A percentile compares a stretch with the other conserved stretches of the same genome.
Conservation (phyloP, 2,329 filamentous ascomycete genomes). For the Sarocladiaceae sp. region DNA sequence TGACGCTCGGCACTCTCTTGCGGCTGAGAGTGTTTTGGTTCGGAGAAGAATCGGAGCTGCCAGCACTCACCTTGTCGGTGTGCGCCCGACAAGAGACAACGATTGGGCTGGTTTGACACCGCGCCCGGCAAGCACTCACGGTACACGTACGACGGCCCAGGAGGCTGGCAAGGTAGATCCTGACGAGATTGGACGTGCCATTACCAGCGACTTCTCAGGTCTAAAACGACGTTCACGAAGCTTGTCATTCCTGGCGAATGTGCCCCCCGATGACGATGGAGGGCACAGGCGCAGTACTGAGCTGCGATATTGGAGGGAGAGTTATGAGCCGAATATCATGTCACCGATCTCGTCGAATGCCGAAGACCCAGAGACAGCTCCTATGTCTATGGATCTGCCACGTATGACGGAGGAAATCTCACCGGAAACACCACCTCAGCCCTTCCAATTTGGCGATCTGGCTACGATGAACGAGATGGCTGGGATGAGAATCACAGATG, state of each 20-base stretch:
- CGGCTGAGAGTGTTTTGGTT: constrained; percentile 35
- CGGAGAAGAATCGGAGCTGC: constrained; percentile 23
- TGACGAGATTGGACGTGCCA: constrained; percentile 57
- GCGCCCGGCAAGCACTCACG: constrained; percentile 57
- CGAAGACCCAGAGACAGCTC: constrained; percentile 22
- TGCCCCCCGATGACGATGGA: constrained; percentile 27
- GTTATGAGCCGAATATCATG: constrained; percentile 47
- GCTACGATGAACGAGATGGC: constrained; percentile 40
- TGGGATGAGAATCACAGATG: constrained; percentile 55
- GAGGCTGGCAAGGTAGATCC: constrained; percentile 37
- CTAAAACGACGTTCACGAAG: constrained; percentile 55
- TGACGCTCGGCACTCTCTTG: constrained; percentile 49
- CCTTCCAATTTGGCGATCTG: constrained; percentile 52
- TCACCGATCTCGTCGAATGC: constrained; percentile 47
- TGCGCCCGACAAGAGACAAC: constrained; percentile 24
- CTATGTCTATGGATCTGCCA: constrained; percentile 25
- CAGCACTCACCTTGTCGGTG: constrained; percentile 16
- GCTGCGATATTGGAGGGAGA: constrained; percentile 61
- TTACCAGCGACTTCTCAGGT: constrained; percentile 49
- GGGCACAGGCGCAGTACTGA: constrained; percentile 56
- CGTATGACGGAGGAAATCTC: constrained; percentile 27
- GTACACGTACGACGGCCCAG: constrained; percentile 36
- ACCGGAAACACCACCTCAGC: constrained; percentile 38
- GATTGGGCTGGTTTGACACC: constrained; percentile 54
- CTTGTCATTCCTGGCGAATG: constrained; percentile 48